Percentiles rank a stretch among this genome's conserved stretches.
Evolutionary conservation across 192 early-diverging fungal genomes (phyloP).

Genomic region (Podila epigama): DNA sequence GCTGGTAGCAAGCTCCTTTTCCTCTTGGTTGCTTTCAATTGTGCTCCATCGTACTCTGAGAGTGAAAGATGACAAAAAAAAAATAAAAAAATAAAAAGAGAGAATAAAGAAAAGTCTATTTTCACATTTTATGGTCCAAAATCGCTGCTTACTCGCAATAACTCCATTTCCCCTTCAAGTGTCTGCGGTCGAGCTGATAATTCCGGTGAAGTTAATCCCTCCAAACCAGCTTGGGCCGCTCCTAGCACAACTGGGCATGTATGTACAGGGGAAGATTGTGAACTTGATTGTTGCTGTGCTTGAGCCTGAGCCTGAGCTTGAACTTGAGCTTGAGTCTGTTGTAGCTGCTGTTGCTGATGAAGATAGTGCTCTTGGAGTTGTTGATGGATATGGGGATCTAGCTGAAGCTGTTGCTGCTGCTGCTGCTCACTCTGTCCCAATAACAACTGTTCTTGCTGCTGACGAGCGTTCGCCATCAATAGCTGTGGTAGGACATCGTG

Average conservation of each 20-base stretch:
- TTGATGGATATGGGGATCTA: neutral
- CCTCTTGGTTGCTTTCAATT: too few species aligned
- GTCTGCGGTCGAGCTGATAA: neutral
- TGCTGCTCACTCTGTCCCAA: neutral
- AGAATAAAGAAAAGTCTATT: neutral
- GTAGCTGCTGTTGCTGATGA: constrained; percentile 15
- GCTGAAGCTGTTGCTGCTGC: neutral
- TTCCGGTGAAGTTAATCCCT: neutral
- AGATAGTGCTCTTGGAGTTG: neutral
- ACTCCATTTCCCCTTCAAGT: constrained; percentile 24
- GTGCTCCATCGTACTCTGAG: neutral
- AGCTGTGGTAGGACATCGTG: neutral
- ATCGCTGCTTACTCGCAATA: constrained; percentile 20
- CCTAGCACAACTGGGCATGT: too few species aligned
- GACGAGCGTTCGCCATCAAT: neutral
- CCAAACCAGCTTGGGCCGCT: neutral
- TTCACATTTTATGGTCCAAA: neutral
- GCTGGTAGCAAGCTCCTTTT: constrained; percentile 5
- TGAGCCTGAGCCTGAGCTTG: constrained; percentile 2
- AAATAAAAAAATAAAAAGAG: neutral
- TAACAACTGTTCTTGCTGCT: constrained; percentile 1
- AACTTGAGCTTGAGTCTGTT: neutral
- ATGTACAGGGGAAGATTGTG: neutral
- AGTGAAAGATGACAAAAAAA: neutral
- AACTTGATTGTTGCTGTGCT: neutral